Evolutionary conservation across 2,329 filamentous ascomycete genomes (phyloP).

Genomic region (Pseudopyrenochaeta lycopersici): DNA sequence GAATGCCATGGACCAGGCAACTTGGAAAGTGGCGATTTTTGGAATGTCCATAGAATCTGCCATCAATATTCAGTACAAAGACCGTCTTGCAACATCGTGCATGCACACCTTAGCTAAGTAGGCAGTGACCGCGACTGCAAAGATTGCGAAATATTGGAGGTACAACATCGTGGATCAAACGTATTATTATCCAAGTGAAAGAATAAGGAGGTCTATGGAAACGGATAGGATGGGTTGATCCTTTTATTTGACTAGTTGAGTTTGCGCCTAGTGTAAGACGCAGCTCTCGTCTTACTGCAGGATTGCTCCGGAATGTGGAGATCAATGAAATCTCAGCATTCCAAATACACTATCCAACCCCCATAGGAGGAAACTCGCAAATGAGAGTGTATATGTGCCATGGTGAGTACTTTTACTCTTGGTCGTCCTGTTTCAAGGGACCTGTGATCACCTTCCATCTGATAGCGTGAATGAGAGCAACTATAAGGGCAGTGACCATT

Average conservation of each 20-base stretch:
- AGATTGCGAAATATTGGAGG: neutral
- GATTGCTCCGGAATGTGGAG: neutral
- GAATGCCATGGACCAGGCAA: constrained; percentile 44
- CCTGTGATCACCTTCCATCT: too few species aligned
- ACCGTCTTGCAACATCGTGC: too few species aligned
- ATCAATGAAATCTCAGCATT: neutral
- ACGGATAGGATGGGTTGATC: too few species aligned
- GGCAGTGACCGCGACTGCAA: neutral
- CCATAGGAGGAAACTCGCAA: too few species aligned
- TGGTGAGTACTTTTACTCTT: too few species aligned
- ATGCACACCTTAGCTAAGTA: constrained; percentile 4
- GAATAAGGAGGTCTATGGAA: too few species aligned
- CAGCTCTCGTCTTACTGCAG: neutral
- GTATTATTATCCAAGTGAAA: neutral
- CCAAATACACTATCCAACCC: neutral
- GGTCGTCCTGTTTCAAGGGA: too few species aligned
- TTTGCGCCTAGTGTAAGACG: neutral
- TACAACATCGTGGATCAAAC: neutral
- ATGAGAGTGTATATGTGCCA: too few species aligned
- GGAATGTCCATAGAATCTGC: constrained; percentile 5
- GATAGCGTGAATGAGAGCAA: neutral
- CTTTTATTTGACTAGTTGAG: too few species aligned
- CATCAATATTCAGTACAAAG: neutral
- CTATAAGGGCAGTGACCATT: too few species aligned
- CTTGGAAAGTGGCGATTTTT: constrained; percentile 13